Conservation (phyloP, 129 eudicot species). For the Deinandra increscens region DNA sequence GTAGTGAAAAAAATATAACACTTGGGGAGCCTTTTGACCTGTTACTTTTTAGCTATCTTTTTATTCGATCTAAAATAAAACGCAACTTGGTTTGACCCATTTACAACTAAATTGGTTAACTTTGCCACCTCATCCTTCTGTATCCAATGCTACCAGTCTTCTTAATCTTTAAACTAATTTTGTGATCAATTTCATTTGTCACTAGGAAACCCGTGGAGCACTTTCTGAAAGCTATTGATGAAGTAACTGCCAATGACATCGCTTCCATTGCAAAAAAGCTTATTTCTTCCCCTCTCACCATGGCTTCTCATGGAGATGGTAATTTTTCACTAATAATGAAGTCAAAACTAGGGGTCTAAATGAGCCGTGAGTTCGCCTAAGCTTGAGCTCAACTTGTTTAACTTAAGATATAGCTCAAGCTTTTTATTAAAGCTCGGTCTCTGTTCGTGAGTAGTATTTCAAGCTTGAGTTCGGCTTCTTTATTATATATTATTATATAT, state of each 20-base stretch:
- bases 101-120: neutral
- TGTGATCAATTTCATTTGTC: neutral
- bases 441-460: no score
- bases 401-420: neutral
- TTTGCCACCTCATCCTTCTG: neutral
- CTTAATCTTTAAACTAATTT: neutral
- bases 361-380: no score
- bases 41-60: neutral
- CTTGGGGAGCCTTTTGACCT: neutral
- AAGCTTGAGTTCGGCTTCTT: no score
- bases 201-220: conserved; percentile 85
- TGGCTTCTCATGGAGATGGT: conserved; percentile 98
- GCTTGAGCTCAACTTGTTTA: neutral
- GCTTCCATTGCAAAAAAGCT: conserved; percentile 63
- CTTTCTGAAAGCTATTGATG: conserved; percentile 71
- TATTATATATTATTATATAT: no score
- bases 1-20: neutral
- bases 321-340: conserved; percentile 18
- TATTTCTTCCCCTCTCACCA: conserved; percentile 82
- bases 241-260: conserved; percentile 65
- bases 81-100: neutral
- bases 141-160: neutral
- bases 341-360: no score
- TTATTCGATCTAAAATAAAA: neutral
- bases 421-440: neutral